These are phyloP conservation scores for Physaria fendleri DNA, from an alignment of 345 rosid species.

Conservation along the genomic window DNA sequence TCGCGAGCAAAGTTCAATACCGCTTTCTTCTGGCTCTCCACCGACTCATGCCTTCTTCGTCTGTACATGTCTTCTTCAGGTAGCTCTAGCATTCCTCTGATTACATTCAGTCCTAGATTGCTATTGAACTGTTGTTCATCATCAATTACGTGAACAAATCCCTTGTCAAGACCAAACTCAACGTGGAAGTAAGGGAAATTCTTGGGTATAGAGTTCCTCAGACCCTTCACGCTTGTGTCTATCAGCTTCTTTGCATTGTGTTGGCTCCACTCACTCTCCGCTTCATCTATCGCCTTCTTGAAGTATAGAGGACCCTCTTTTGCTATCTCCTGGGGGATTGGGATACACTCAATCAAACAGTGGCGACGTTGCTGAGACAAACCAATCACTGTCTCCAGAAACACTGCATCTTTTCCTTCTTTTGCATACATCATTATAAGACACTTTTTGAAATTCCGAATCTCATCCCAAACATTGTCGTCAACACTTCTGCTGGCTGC, in stretches of 20 bases:
- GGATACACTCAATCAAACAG: slow-evolving; percentile 84
- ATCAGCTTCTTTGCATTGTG: slow-evolving; percentile 92
- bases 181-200: slow-evolving; percentile 93
- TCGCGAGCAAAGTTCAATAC: slow-evolving; percentile 46
- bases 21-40: slow-evolving; percentile 62
- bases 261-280: slow-evolving; percentile 98
- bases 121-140: slow-evolving; percentile 76
- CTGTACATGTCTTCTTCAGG: slow-evolving; percentile 92
- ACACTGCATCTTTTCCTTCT: slow-evolving; percentile 74
- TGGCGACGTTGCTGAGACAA: slow-evolving; percentile 78
- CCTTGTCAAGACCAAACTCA: slow-evolving; percentile 73
- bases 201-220: slow-evolving; percentile 78
- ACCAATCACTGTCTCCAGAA: slow-evolving; percentile 83
- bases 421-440: slow-evolving; percentile 83
- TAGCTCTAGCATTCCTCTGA: slow-evolving; percentile 74
- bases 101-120: slow-evolving; percentile 78
- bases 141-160: slow-evolving; percentile 93
- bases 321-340: slow-evolving; percentile 64
- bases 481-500: slow-evolving; percentile 68
- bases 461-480: slow-evolving; percentile 79
- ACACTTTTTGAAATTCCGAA: slow-evolving; percentile 88
- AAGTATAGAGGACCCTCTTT: slow-evolving; percentile 77
- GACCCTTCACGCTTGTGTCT: slow-evolving; percentile 81
- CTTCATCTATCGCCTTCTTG: slow-evolving; percentile 95
- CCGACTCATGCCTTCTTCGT: slow-evolving; percentile 53